A percentile compares a stretch with the other conserved stretches of the same genome.
phyloP scores from a whole-genome alignment of 768 basidiomycete genomes.

The Lenzites betulinus region DNA sequence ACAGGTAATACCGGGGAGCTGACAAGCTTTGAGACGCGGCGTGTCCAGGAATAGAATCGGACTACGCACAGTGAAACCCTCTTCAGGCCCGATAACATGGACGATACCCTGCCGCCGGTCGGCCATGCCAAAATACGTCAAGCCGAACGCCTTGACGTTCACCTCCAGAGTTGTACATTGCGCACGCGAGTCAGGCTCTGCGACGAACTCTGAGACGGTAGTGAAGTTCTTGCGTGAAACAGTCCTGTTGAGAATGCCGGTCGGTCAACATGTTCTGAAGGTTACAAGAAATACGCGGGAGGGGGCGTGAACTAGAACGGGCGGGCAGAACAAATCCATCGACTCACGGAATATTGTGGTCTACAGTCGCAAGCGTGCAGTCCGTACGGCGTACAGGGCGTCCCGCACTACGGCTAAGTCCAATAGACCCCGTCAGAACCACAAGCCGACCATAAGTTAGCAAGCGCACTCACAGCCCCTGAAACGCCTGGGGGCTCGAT shows the following conservation, averaged over 20 bases:
- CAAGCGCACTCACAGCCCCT: constrained; percentile 45
- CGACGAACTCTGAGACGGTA: constrained; percentile 50
- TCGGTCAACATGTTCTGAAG: background rate
- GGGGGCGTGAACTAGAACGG: too few relatives aligned
- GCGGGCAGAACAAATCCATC: too few relatives aligned
- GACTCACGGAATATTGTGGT: constrained; percentile 58
- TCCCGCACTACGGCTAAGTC: constrained; percentile 46
- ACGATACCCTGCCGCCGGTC: constrained; percentile 63
- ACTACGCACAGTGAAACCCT: constrained; percentile 55
- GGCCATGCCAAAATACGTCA: constrained; percentile 70
- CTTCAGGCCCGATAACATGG: constrained; percentile 67
- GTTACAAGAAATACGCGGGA: background rate
- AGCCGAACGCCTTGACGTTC: constrained; percentile 65
- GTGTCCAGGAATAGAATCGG: background rate
- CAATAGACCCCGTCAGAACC: background rate
- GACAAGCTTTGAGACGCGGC: background rate
- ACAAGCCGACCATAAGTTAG: too few relatives aligned
- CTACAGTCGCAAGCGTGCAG: constrained; percentile 63
- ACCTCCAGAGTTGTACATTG: constrained; percentile 63
- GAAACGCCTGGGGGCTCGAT: constrained; percentile 64
- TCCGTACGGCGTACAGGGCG: constrained; percentile 63
- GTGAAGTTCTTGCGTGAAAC: constrained; percentile 53
- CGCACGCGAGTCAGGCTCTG: constrained; percentile 57
- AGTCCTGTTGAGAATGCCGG: constrained; percentile 39
- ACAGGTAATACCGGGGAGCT: constrained; percentile 49